phyloP scores from a whole-genome alignment of 2,329 filamentous ascomycete species.

The Curvularia spicifera region DNA sequence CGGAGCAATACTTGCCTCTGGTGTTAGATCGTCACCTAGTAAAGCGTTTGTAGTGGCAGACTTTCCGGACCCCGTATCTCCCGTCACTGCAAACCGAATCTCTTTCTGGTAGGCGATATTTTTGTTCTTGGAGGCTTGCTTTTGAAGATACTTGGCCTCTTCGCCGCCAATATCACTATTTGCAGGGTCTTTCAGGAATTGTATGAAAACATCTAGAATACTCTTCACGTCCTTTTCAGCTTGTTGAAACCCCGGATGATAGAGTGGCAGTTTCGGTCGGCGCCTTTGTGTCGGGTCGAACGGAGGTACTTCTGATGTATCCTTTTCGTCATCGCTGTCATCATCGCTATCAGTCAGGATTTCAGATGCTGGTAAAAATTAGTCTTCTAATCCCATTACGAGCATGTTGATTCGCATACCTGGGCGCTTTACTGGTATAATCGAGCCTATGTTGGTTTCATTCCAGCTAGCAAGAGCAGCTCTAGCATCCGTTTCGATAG shows the following conservation, averaged over 20 bases:
- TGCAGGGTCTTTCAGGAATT: neutral
- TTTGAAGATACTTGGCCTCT: slow-evolving; percentile 13
- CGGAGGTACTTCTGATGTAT: neutral
- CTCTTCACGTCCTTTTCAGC: neutral
- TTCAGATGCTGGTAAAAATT: neutral
- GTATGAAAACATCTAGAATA: slow-evolving; percentile 4
- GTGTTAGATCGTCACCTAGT: slow-evolving; percentile 17
- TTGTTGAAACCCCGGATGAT: slow-evolving; percentile 22
- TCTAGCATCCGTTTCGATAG: neutral
- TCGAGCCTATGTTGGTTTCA: neutral
- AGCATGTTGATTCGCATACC: slow-evolving; percentile 1
- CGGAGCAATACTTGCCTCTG: slow-evolving; percentile 13
- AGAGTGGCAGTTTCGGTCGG: slow-evolving; percentile 22
- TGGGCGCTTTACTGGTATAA: slow-evolving; percentile 5
- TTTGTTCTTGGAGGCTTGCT: slow-evolving; percentile 2
- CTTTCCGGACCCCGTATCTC: slow-evolving; percentile 29
- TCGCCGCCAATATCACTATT: neutral
- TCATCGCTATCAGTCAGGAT: neutral
- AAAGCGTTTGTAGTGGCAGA: slow-evolving; percentile 26
- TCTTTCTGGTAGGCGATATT: slow-evolving; percentile 7
- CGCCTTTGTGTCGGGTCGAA: slow-evolving; percentile 19
- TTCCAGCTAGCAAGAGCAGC: slow-evolving; percentile 3
- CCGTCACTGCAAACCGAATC: slow-evolving; percentile 19
- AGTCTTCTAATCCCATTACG: neutral
- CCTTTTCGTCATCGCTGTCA: slow-evolving; percentile 4